Evolutionary conservation across 345 rosid species (phyloP).

Genomic region (Capsella bursapastoris): DNA sequence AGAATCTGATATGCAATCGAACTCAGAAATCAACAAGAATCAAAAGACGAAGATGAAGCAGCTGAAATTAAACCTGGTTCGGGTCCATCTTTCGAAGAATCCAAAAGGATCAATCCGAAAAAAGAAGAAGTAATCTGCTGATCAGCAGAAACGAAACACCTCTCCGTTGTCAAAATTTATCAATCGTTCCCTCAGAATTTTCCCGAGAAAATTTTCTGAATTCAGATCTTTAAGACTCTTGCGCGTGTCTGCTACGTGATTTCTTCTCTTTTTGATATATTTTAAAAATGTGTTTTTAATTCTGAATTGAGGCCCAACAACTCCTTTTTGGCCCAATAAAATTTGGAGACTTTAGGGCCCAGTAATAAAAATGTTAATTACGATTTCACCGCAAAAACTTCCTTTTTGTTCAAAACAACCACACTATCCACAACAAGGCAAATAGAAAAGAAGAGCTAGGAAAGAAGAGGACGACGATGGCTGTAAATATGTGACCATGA

Average conservation of each 20-base stretch:
- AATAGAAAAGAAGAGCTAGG: constrained; percentile 11
- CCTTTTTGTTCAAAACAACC: constrained; percentile 6
- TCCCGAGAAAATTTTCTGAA: constrained; percentile 35
- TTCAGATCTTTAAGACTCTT: constrained; percentile 42
- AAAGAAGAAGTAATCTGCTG: constrained; percentile 6
- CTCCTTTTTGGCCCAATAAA: constrained; percentile 2
- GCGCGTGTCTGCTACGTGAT: constrained; percentile 36
- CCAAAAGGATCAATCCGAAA: constrained; percentile 27
- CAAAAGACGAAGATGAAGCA: constrained; percentile 9
- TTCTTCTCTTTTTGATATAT: constrained; percentile 23
- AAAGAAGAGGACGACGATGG: constrained; percentile 48
- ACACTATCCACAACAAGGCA: constrained; percentile 27
- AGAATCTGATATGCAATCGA: constrained; percentile 25
- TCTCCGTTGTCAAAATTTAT: constrained; percentile 5
- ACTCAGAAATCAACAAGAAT: constrained; percentile 25
- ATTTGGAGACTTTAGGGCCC: background rate
- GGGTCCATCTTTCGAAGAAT: constrained; percentile 42
- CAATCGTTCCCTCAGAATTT: constrained; percentile 28
- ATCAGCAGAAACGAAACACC: constrained; percentile 28
- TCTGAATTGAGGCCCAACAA: background rate
- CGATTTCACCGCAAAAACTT: constrained; percentile 13
- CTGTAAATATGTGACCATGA: constrained; percentile 46
- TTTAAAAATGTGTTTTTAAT: background rate
- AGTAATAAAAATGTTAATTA: background rate
- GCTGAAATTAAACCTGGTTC: constrained; percentile 41